Evolutionary conservation across 257 asterid species (phyloP), one percentile per base, ranked within the genome.

Genomic region (Cinchona pubescens): DNA sequence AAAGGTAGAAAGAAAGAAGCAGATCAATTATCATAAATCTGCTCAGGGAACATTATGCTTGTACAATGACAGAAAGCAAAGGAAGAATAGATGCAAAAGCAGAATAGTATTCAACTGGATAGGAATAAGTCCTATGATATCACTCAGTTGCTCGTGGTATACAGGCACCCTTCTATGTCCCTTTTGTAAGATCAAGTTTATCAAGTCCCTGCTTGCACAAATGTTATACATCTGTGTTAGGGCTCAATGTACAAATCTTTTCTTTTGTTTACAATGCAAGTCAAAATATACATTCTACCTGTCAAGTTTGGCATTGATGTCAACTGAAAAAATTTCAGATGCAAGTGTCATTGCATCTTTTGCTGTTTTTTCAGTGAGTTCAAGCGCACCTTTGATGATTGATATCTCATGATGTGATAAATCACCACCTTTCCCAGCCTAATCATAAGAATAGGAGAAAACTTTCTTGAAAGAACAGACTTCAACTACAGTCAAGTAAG

Each of bases 401-500:
- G 88, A 88, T 38, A 91, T 88, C 80, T 91, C 96, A 38, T 90
- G 83, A 69, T 82, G 88, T 5, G 89, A 80, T 59, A 91, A 76
- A 51, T 91, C 96, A 2, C 97, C 97, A 16, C 96, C 96, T 81
- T 85, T 90, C 60, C 96, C 97, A 21, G 96, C 97, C 91, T 91
- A 83, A 0, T 38, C 51, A 14, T 32, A 55, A 3, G 43, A 19
- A 37, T 5, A 49, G 16, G 32, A 29, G 32, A 8, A 25, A 49
- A 60, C 10, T 55, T 23, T 55, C 27, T 35, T 4, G 68, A 3
- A 32, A 60, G 37, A 60, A 29, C 37, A 60, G 27, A 12, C 37
- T 67, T 40, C 1, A 32, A 53, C 51, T 23, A 34, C 32, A 19
- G 51, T 40, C 40, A 59, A 72, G 25, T 53, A 59, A 72, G 25